These are phyloP conservation scores for Mrakia hoshinonis DNA, from an alignment of 768 basidiomycete species.

Conservation along the genomic window DNA sequence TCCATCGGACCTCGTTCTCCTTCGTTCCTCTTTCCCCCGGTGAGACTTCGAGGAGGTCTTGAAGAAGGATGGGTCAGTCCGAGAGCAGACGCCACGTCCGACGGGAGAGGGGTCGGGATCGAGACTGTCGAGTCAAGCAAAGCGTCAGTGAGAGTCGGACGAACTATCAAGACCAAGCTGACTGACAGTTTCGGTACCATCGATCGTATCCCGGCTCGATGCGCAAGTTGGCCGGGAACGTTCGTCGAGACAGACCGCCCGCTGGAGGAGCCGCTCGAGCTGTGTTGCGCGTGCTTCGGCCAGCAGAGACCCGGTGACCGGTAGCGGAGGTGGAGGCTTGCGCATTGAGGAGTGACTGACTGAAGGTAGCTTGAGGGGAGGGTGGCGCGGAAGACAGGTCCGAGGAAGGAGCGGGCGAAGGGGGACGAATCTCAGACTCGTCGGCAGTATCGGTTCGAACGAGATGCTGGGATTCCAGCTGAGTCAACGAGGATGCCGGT, in stretches of 20 bases:
- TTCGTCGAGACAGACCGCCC: background rate
- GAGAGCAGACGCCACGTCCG: background rate
- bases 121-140: background rate
- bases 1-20: background rate
- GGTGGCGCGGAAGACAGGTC: constrained; percentile 1
- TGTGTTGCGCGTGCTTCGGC: background rate
- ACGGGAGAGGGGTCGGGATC: constrained; percentile 11
- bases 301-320: background rate
- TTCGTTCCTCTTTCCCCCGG: background rate
- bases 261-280: background rate
- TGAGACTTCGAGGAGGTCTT: background rate
- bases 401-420: constrained; percentile 3
- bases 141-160: background rate
- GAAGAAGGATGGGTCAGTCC: background rate
- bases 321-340: background rate
- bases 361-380: background rate
- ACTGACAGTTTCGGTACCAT: constrained; percentile 7
- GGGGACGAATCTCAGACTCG: background rate
- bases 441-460: background rate
- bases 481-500: background rate
- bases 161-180: background rate
- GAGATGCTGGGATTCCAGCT: background rate
- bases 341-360: background rate
- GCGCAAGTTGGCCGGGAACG: background rate
- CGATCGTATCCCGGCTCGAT: constrained; percentile 1